Percentiles rank a stretch among this genome's conserved stretches.
Evolutionary conservation across 2,329 filamentous ascomycete genomes (phyloP).

Genomic region (Incumbomyces delicatus): DNA sequence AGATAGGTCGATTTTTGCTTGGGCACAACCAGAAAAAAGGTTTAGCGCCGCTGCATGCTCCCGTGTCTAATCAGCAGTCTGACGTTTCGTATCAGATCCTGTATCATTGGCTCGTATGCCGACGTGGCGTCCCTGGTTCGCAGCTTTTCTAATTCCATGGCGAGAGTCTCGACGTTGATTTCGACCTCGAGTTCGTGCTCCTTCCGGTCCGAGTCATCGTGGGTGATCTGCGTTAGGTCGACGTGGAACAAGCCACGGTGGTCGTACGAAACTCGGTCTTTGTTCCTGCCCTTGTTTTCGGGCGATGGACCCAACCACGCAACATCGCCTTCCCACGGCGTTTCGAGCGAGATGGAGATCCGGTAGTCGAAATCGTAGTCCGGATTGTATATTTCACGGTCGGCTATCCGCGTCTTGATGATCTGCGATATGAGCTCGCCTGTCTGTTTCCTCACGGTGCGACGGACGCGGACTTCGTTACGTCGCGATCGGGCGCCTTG

Average conservation of each 20-base stretch:
- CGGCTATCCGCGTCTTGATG: slow-evolving; percentile 78
- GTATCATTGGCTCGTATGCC: slow-evolving; percentile 37
- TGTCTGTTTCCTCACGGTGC: slow-evolving; percentile 54
- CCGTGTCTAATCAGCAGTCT: slow-evolving; percentile 31
- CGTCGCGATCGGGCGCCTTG: slow-evolving; percentile 23
- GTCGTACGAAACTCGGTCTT: slow-evolving; percentile 84
- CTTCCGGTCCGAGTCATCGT: slow-evolving; percentile 30
- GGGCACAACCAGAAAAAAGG: no score
- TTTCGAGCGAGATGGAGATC: slow-evolving; percentile 90
- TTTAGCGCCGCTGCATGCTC: no score
- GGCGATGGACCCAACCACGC: slow-evolving; percentile 39
- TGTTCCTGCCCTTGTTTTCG: slow-evolving; percentile 51
- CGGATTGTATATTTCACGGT: slow-evolving; percentile 81
- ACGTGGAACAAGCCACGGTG: slow-evolving; percentile 74
- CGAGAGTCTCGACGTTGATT: slow-evolving; percentile 36
- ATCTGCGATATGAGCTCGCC: slow-evolving; percentile 67
- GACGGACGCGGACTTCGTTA: slow-evolving; percentile 55
- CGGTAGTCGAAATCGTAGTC: slow-evolving; percentile 74
- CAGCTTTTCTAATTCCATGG: slow-evolving; percentile 34
- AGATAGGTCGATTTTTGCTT: no score
- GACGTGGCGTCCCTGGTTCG: slow-evolving; percentile 27
- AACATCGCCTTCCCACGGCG: slow-evolving; percentile 65
- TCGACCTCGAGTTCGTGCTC: slow-evolving; percentile 43
- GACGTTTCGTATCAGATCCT: slow-evolving; percentile 41
- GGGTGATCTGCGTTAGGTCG: slow-evolving; percentile 83